Conservation (phyloP, 2,329 filamentous ascomycete genomes). For the Pestalotiopsis sp. region DNA sequence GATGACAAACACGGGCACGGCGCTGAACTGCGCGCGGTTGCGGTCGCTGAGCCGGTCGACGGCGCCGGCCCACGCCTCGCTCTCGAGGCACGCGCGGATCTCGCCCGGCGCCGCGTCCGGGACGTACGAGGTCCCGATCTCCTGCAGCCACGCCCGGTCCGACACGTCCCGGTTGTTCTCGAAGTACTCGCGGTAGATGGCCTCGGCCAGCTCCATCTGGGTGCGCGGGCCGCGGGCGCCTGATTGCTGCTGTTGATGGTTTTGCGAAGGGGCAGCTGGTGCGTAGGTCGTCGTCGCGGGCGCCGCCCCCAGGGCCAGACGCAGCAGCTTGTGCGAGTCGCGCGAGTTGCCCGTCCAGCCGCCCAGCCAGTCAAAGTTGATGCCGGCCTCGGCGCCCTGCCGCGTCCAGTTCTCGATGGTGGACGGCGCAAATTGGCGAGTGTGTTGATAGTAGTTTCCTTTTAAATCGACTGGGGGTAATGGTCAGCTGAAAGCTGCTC, state of each 20-base stretch:
- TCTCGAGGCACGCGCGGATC: constrained; percentile 29
- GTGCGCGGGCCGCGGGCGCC: constrained; percentile 25
- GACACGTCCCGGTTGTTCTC: constrained; percentile 42
- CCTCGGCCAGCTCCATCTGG: constrained; percentile 41
- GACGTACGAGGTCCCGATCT: constrained; percentile 22
- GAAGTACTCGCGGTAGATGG: constrained; percentile 43
- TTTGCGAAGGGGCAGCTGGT: constrained; percentile 20
- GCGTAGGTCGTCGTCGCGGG: constrained; percentile 23
- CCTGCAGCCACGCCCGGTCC: constrained; percentile 37
- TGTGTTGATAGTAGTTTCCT: constrained; percentile 33
- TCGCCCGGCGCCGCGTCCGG: constrained; percentile 16
- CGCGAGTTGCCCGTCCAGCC: constrained; percentile 45
- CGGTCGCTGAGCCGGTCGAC: constrained; percentile 25
- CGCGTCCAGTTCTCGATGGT: constrained; percentile 21
- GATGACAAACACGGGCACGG: constrained; percentile 74
- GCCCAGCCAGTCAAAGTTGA: constrained; percentile 37
- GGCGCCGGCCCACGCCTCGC: constrained; percentile 35
- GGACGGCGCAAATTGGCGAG: constrained; percentile 25
- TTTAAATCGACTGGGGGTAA: constrained; percentile 34
- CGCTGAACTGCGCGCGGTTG: constrained; percentile 45
- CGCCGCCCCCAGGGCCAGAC: constrained; percentile 35
- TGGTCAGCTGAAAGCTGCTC: background rate
- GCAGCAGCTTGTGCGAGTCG: constrained; percentile 47
- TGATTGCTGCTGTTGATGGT: background rate
- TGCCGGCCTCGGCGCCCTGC: constrained; percentile 35